Evolutionary conservation across 257 asterid species (phyloP).

Genomic region (Prunella vulgaris): DNA sequence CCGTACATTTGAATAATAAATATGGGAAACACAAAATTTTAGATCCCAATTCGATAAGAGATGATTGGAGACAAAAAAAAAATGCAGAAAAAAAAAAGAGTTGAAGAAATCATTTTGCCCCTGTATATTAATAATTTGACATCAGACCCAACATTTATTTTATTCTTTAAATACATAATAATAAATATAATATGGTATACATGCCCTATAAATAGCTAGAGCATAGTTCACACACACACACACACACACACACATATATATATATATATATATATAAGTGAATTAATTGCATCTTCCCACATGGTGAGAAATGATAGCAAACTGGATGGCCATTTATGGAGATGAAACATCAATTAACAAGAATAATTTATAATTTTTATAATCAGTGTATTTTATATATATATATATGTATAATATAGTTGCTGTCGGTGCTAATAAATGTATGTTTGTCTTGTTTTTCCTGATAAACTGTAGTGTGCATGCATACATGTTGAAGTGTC

Average conservation of each 20-base stretch:
- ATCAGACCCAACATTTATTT: background rate
- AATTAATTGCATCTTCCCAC: slow-evolving; percentile 33
- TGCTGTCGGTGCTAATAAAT: slow-evolving; percentile 12
- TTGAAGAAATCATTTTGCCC: background rate
- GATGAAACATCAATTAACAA: slow-evolving; percentile 1
- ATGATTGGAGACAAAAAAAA: background rate
- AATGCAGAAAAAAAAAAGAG: too few relatives aligned
- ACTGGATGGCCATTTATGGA: background rate
- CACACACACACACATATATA: too few relatives aligned
- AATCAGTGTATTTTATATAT: background rate
- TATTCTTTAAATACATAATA: background rate
- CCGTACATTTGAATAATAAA: too few relatives aligned
- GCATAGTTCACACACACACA: too few relatives aligned
- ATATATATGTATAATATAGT: background rate
- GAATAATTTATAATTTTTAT: background rate
- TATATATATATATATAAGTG: background rate
- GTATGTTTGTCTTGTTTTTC: background rate
- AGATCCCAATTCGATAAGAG: background rate
- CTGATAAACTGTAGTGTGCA: too few relatives aligned
- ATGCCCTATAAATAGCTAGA: too few relatives aligned
- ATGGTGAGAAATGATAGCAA: slow-evolving; percentile 30
- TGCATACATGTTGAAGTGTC: background rate
- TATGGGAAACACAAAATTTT: too few relatives aligned
- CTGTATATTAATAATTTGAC: background rate
- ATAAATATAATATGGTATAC: too few relatives aligned